Base-by-base conservation (phyloP, 2,329 filamentous ascomycete species). In the Bipolaris zeicola region DNA sequence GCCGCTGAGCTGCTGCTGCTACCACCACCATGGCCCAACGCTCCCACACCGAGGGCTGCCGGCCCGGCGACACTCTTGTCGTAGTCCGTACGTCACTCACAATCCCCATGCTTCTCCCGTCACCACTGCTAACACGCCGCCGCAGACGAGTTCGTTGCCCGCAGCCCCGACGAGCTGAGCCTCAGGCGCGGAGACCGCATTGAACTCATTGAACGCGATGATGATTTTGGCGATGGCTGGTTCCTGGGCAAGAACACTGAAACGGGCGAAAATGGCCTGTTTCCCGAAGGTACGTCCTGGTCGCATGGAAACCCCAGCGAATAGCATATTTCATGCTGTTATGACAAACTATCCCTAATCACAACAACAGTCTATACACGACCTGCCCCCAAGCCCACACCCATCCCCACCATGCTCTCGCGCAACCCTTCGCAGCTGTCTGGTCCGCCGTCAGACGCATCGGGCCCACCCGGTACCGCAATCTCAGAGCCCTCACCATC, bases 91-190 rank as follows among this genome's bases (percentile, higher is more conserved):
- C 82, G 88, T 84, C 22, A 10, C 16, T 8, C 44, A 53, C 48
- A 28, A 31, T 52, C 43, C 20, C 47, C 16, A 34, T 31, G 24
- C 16, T 38, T 38, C 41, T 24, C 41, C n/a, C 3, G 20, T 43
- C 31, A 34, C 20, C 38, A 28, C 6, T 28, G 14, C 60, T 67
- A 48, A 63, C 61, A 46, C 11, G 26, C 41, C 28, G 6, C 38
- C 51, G 46, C 65, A 96, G 92, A 99, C 79, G 92, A 97, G 78
- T 98, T 99, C 76, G 82, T 88, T 66, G 93, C 94, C 55, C 88
- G 95, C 65, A 96, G 92, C 76, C 89, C 91, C 55, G 95, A 99
- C 78, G 95, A 99, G 82, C 83, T 99, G 71, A 96, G 87, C 67
- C 83, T 99, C 64, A 82, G 86, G 52, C 96, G 96, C 72, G 93